A percentile compares a stretch with the other conserved stretches of the same genome.
These are phyloP conservation scores for Helminthosporium solani DNA, from an alignment of 2,329 filamentous ascomycete species.

Conservation along the genomic window DNA sequence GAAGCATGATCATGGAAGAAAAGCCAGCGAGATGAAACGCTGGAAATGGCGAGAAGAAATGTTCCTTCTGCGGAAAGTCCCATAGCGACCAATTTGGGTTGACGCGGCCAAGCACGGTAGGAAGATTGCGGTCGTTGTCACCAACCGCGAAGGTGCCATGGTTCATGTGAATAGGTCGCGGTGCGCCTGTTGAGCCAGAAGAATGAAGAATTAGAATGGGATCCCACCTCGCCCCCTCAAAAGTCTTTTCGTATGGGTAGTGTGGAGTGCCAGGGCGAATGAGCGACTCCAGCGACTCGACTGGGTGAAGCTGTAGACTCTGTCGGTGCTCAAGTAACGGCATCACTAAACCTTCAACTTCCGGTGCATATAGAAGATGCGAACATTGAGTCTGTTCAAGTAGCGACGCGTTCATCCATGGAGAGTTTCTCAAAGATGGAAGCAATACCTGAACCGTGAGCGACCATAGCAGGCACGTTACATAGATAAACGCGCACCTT, in stretches of 20 bases:
- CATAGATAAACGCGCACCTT: constrained; percentile 1
- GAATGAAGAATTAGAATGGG: constrained; percentile 34
- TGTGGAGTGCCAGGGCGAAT: constrained; percentile 3
- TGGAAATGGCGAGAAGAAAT: constrained; percentile 12
- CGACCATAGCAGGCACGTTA: background rate
- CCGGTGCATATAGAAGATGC: constrained; percentile 3
- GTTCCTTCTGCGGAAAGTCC: constrained; percentile 7
- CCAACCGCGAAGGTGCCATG: constrained; percentile 13
- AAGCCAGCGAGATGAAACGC: constrained; percentile 16
- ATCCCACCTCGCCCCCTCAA: constrained; percentile 23
- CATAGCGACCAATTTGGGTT: constrained; percentile 11
- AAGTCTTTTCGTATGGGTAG: constrained; percentile 10
- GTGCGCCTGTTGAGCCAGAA: constrained; percentile 39
- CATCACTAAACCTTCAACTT: constrained; percentile 1
- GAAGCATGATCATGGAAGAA: constrained; percentile 11
- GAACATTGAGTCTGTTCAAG: constrained; percentile 6
- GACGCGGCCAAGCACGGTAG: constrained; percentile 10
- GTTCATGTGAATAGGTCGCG: constrained; percentile 31
- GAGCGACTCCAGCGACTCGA: constrained; percentile 5
- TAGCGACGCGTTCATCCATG: constrained; percentile 5
- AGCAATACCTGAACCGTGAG: constrained; percentile 2
- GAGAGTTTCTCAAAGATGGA: constrained; percentile 5
- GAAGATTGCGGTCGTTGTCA: constrained; percentile 16
- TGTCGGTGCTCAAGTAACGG: background rate
- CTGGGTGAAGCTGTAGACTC: background rate